Conservation (phyloP, 2,329 filamentous ascomycete species). For the Ceratocystiopsis minuta region DNA sequence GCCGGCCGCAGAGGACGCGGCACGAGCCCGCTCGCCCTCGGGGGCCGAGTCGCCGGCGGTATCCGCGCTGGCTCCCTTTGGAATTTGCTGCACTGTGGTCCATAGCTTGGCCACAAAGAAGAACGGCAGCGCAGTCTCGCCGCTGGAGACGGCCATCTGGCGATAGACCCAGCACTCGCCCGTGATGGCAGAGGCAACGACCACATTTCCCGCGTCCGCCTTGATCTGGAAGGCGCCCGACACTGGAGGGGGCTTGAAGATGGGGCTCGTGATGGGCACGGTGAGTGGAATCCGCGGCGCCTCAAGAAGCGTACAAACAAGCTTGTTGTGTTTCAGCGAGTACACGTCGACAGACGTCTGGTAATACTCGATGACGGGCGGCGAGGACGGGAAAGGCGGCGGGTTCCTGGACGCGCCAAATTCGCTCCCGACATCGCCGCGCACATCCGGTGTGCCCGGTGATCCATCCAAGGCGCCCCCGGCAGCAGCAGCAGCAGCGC, state of each 20-base stretch:
- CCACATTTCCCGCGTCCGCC: constrained; percentile 52
- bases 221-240: constrained; percentile 57
- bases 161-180: constrained; percentile 74
- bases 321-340: constrained; percentile 58
- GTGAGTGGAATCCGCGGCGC: constrained; percentile 44
- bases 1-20: constrained; percentile 16
- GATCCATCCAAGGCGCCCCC: not conserved
- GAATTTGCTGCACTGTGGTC: constrained; percentile 59
- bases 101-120: constrained; percentile 75
- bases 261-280: constrained; percentile 38
- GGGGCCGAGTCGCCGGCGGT: constrained; percentile 13
- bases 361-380: constrained; percentile 37
- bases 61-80: constrained; percentile 28
- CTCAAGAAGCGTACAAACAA: constrained; percentile 55
- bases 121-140: constrained; percentile 25
- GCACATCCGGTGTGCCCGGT: not conserved
- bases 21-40: constrained; percentile 16
- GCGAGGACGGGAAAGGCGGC: constrained; percentile 2
- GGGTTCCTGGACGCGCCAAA: no score
- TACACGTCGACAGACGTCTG: constrained; percentile 84
- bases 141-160: constrained; percentile 26
- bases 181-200: constrained; percentile 62
- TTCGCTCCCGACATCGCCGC: not conserved
- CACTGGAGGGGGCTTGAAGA: constrained; percentile 51
- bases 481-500: no score